phyloP scores from a whole-genome alignment of 164 flowering plant species.

The Vitis cinerea region DNA sequence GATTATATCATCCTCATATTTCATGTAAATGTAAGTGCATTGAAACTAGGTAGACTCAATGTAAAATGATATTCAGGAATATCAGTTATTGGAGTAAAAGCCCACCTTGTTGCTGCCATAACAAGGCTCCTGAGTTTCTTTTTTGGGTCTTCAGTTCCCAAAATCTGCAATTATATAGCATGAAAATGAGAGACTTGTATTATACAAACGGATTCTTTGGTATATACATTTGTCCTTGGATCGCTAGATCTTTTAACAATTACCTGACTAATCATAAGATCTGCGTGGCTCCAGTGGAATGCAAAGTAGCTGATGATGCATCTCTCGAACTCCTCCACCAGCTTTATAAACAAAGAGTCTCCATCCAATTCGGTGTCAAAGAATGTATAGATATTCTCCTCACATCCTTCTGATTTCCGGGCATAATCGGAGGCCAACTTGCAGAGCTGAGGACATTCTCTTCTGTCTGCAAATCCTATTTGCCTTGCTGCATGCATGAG shows the following conservation, averaged over 20 bases:
- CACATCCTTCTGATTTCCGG: constrained; percentile 35
- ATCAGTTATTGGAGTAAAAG: too few species aligned
- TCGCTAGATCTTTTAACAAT: too few species aligned
- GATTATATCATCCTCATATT: too few species aligned
- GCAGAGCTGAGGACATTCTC: constrained; percentile 41
- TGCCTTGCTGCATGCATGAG: constrained; percentile 36
- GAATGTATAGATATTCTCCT: constrained; percentile 40
- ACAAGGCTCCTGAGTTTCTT: constrained; percentile 45
- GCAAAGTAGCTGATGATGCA: constrained; percentile 26
- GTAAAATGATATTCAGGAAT: too few species aligned
- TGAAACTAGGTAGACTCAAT: too few species aligned
- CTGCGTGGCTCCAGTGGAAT: constrained; percentile 41
- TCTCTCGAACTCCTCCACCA: constrained; percentile 25
- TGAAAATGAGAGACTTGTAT: background rate
- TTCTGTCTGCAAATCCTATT: constrained; percentile 41
- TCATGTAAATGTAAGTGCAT: too few species aligned
- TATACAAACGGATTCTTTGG: too few species aligned
- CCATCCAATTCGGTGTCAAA: constrained; percentile 32
- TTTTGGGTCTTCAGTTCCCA: constrained; percentile 40
- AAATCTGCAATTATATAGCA: constrained; percentile 21
- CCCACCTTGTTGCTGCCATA: constrained; percentile 48
- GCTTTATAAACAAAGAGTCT: constrained; percentile 19
- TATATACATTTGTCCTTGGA: too few species aligned
- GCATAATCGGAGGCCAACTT: constrained; percentile 44
- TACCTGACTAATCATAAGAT: constrained; percentile 45